Conservation (phyloP, 2,329 filamentous ascomycete genomes). For the Cladosporium sp. region DNA sequence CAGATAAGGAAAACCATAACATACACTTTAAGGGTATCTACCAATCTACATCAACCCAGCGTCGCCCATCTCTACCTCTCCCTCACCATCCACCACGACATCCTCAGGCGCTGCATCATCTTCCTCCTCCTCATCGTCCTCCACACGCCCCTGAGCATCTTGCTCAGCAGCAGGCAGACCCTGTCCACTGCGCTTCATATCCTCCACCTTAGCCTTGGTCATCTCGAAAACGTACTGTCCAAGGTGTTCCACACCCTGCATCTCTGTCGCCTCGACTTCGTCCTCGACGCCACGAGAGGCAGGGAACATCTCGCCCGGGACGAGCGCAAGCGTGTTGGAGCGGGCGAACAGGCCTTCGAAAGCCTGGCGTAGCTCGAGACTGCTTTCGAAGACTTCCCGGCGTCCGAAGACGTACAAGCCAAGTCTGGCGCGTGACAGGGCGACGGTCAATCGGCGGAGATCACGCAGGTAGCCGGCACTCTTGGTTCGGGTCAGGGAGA, state of each 20-base stretch:
- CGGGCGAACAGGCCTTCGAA: constrained; percentile 72
- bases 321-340: constrained; percentile 64
- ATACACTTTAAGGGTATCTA: constrained; percentile 12
- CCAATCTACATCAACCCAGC: constrained; percentile 1
- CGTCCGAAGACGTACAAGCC: constrained; percentile 91
- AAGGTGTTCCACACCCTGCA: constrained; percentile 89
- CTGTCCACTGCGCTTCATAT: constrained; percentile 43
- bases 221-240: constrained; percentile 97
- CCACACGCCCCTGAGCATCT: constrained; percentile 10
- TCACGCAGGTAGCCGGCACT: constrained; percentile 90
- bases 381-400: constrained; percentile 79
- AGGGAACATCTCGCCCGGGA: constrained; percentile 83
- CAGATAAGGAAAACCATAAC: neutral
- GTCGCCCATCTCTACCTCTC: constrained; percentile 8
- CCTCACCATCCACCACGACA: constrained; percentile 3
- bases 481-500: constrained; percentile 85
- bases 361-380: constrained; percentile 79
- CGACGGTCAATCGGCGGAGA: constrained; percentile 87
- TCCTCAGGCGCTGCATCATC: constrained; percentile 23
- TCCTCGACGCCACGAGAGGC: constrained; percentile 51
- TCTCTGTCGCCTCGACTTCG: constrained; percentile 58
- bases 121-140: constrained; percentile 27
- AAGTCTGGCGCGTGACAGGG: constrained; percentile 83
- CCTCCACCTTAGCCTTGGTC: constrained; percentile 67
- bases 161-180: constrained; percentile 20